Percentiles rank a stretch among this genome's conserved stretches.
phyloP scores from a whole-genome alignment of 306 rosid species.

The Mimosa bimucronata region DNA sequence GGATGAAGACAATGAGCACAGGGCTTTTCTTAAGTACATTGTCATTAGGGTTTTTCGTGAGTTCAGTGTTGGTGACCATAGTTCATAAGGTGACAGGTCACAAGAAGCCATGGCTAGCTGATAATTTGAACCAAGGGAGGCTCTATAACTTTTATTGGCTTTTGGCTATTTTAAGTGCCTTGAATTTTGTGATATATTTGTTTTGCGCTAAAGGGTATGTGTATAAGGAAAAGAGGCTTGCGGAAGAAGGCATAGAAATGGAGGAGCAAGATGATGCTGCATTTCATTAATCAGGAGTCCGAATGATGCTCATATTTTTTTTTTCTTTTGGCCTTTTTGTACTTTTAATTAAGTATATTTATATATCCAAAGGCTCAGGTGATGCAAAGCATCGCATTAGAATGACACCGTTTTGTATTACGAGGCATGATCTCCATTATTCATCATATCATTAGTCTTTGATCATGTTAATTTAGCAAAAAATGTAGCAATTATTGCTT shows the following conservation, averaged over 20 bases:
- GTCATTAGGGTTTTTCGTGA: slow-evolving; percentile 74
- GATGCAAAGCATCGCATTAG: neutral
- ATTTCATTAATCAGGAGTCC: neutral
- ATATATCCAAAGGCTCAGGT: neutral
- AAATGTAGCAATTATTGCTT: neutral
- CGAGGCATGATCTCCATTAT: neutral
- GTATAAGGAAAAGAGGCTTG: slow-evolving; percentile 83
- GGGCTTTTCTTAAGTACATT: slow-evolving; percentile 81
- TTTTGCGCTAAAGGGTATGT: slow-evolving; percentile 76
- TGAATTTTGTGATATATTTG: slow-evolving; percentile 63
- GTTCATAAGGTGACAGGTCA: slow-evolving; percentile 64
- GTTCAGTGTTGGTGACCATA: slow-evolving; percentile 69
- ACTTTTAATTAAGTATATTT: neutral
- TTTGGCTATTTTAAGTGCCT: slow-evolving; percentile 64
- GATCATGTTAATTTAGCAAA: neutral
- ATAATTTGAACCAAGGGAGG: slow-evolving; percentile 76
- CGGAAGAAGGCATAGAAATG: slow-evolving; percentile 61
- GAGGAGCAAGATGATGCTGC: slow-evolving; percentile 44
- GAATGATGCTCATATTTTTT: neutral
- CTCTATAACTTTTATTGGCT: slow-evolving; percentile 85
- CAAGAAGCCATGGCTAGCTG: slow-evolving; percentile 71
- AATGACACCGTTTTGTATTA: neutral
- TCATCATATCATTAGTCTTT: neutral
- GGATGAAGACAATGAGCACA: slow-evolving; percentile 94
- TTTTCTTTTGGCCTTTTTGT: neutral